Evolutionary conservation across 225 moss, liverwort and hornwort species (phyloP).

Genomic region (Anthoceros angustus): DNA sequence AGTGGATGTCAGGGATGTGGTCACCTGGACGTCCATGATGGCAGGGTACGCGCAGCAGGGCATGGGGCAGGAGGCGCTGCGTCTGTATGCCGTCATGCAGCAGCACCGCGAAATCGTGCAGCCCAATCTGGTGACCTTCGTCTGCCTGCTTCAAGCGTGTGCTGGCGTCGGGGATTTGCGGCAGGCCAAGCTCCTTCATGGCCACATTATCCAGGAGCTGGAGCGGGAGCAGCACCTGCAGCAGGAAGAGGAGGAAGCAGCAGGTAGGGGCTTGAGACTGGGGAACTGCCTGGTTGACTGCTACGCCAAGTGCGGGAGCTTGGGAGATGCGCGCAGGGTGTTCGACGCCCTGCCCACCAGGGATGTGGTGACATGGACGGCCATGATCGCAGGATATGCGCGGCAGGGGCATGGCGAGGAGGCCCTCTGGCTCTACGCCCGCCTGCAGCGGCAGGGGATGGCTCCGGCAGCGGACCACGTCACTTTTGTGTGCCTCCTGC

Average conservation of each 20-base stretch:
- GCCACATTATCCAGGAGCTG: neutral
- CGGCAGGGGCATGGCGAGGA: neutral
- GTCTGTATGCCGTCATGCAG: neutral
- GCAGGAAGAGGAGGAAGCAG: neutral
- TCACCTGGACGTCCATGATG: neutral
- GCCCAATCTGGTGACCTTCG: neutral
- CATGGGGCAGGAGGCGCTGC: neutral
- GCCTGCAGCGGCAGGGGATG: neutral
- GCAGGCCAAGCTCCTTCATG: neutral
- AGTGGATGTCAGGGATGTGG: neutral
- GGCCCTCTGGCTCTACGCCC: neutral
- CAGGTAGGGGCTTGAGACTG: neutral
- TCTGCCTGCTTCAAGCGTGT: neutral
- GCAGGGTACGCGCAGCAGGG: neutral
- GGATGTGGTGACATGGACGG: neutral
- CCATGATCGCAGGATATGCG: neutral
- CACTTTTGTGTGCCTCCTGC: neutral
- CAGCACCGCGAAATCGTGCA: neutral
- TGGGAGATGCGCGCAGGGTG: neutral
- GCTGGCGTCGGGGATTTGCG: neutral
- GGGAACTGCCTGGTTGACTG: neutral
- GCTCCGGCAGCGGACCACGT: neutral
- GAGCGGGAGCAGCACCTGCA: neutral
- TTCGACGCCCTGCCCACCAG: neutral
- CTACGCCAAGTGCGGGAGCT: neutral